These are phyloP conservation scores for Globisporangium apiculatum DNA, from an alignment of 352 stramenopile species.

Conservation along the genomic window DNA sequence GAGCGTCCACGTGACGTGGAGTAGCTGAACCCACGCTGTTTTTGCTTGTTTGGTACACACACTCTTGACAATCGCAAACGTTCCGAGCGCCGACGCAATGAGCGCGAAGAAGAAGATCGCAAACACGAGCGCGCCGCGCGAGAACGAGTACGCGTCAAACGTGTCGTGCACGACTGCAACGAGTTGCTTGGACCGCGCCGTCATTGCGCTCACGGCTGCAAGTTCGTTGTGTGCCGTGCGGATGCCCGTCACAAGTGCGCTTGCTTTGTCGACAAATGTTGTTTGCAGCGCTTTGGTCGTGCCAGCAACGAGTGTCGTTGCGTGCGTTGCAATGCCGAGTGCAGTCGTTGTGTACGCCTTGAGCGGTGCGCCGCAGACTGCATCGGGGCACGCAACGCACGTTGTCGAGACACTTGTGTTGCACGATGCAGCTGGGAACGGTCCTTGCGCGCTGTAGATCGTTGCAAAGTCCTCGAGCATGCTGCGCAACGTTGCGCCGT, in stretches of 20 bases:
- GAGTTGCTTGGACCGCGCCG: constrained; percentile 44
- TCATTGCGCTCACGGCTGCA: constrained; percentile 38
- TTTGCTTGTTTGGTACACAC: constrained; percentile 52
- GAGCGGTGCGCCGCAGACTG: constrained; percentile 44
- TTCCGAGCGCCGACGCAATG: constrained; percentile 53
- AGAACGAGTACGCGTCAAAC: constrained; percentile 76
- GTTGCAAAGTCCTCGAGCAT: constrained; percentile 55
- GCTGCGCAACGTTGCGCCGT: constrained; percentile 37
- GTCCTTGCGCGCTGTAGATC: constrained; percentile 46
- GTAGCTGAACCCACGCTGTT: constrained; percentile 62
- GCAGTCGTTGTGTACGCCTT: constrained; percentile 30
- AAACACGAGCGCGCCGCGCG: constrained; percentile 59
- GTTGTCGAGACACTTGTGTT: constrained; percentile 25
- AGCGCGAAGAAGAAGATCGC: constrained; percentile 74
- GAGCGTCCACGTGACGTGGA: constrained; percentile 73
- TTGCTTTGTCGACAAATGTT: constrained; percentile 37
- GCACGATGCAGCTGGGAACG: constrained; percentile 47
- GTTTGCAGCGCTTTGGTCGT: constrained; percentile 24
- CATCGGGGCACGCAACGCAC: constrained; percentile 46
- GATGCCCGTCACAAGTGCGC: constrained; percentile 31
- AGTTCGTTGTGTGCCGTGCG: constrained; percentile 43
- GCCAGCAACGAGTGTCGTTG: constrained; percentile 23
- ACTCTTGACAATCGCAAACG: constrained; percentile 68
- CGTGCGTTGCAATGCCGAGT: constrained; percentile 12
- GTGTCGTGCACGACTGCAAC: constrained; percentile 53